phyloP scores from a whole-genome alignment of 208 protist species.

The Borovskyia barvae region DNA sequence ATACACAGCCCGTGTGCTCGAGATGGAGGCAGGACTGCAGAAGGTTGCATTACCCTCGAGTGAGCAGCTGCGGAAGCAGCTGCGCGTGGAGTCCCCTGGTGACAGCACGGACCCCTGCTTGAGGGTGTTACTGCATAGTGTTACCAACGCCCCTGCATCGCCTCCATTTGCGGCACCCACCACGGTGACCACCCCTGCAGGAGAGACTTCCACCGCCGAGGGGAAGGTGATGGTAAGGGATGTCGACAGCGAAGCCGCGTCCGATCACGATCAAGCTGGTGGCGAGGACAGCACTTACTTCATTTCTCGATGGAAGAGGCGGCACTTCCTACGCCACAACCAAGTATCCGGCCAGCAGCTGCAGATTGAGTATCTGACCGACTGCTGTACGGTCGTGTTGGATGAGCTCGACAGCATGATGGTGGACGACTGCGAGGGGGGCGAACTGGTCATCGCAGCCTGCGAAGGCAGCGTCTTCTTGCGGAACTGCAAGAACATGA shows the following conservation, averaged over 20 bases:
- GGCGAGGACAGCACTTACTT: constrained; percentile 82
- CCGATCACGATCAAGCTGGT: constrained; percentile 26
- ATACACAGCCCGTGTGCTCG: constrained; percentile 80
- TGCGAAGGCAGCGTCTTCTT: constrained; percentile 92
- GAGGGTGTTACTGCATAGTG: background rate
- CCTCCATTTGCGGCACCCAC: background rate
- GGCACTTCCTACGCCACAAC: constrained; percentile 63
- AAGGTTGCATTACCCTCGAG: constrained; percentile 14
- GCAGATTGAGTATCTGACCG: constrained; percentile 82
- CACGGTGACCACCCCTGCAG: background rate
- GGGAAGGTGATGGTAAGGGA: constrained; percentile 8
- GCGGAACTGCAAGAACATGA: constrained; percentile 91
- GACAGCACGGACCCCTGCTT: constrained; percentile 4
- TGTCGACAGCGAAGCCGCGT: constrained; percentile 8
- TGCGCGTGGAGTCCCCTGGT: constrained; percentile 3
- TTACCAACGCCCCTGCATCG: background rate
- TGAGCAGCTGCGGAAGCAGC: constrained; percentile 9
- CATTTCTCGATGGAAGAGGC: constrained; percentile 73
- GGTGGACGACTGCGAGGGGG: constrained; percentile 92
- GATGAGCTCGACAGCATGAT: constrained; percentile 89
- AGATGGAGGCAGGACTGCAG: constrained; percentile 58
- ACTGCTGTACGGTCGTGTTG: constrained; percentile 85
- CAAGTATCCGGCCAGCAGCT: constrained; percentile 86
- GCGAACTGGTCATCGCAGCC: constrained; percentile 89
- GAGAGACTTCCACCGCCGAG: too few relatives aligned